Base-by-base conservation (phyloP, 2,329 filamentous ascomycete genomes). In the Hymenoscyphus salicellus region DNA sequence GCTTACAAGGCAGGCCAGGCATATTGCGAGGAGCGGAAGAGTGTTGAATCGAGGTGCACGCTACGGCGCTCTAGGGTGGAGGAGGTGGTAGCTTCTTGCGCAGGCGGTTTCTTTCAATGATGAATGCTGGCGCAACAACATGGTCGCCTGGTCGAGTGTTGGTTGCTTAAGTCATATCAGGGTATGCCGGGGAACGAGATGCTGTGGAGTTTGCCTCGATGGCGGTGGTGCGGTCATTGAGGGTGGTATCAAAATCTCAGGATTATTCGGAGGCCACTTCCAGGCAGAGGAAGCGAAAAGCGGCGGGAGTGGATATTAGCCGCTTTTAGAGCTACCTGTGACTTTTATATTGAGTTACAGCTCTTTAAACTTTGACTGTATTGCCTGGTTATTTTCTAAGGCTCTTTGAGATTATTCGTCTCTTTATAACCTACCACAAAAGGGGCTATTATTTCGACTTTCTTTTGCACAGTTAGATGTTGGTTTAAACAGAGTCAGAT, bases 1-100 rank as follows among this genome's bases (percentile, higher is more conserved):
- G 75, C 82, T 75, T 77, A 86, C 83, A 79, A 75, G 84, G 84
- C 74, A 86, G 78, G 68, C 83, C 81, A 74, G 84, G 84, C 84
- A 86, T 85, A 69, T 75, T 82, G 77, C 64, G 57, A 65, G 60
- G 30, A 23, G 63, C 20, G 20, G 52, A 33, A 52, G 43, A 63
- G 64, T 68, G 46, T 69, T 72, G 58, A 58, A 62, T 36, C 62
- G 61, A 52, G 63, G 61, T 57, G 58, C 64, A 64, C 64, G 65
- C 71, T 64, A 68, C 67, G 55, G 64, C 72, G 67, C 68, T 73
- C 66, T 68, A 56, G 55, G 56, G 60, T 55, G 67, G 66, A 61
- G 64, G 58, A 65, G 66, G 64, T 66, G 63, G 68, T 67, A 68
- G 68, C 66, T 71, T 66, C 67, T 55, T 41, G 59, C 43, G 59